Evolutionary conservation across 2,329 filamentous ascomycete species (phyloP).

Genomic region (Botryotinia convoluta): DNA sequence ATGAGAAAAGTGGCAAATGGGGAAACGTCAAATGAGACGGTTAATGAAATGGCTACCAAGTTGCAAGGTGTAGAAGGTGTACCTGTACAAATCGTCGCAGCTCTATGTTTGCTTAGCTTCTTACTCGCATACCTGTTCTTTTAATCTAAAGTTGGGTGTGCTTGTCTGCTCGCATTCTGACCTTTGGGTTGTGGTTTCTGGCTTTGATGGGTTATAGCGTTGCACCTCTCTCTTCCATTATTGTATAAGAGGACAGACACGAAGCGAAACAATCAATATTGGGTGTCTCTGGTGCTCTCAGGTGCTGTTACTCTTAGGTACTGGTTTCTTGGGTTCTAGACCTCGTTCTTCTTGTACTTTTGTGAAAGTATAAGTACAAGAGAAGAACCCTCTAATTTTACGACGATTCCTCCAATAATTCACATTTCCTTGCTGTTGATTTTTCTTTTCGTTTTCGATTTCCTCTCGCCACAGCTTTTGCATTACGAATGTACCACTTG

Average conservation of each 20-base stretch:
- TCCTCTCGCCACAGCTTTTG: background rate
- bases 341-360: background rate
- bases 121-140: conserved; percentile 96
- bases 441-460: background rate
- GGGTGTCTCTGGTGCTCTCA: background rate
- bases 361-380: background rate
- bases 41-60: conserved; percentile 52
- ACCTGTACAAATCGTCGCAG: conserved; percentile 78
- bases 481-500: conserved; percentile 7
- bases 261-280: conserved; percentile 1
- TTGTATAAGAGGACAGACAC: conserved; percentile 6
- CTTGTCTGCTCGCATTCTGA: conserved; percentile 1
- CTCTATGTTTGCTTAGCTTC: conserved; percentile 85
- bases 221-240: conserved; percentile 3
- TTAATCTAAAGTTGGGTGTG: conserved; percentile 47
- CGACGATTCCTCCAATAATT: background rate
- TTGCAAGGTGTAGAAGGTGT: conserved; percentile 62
- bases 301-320: conserved; percentile 6
- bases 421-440: background rate
- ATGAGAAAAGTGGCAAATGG: conserved; percentile 69
- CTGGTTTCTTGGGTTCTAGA: conserved; percentile 12
- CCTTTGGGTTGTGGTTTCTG: conserved; percentile 7
- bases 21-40: conserved; percentile 49
- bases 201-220: conserved; percentile 8
- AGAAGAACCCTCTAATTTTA: background rate